Evolutionary conservation across 192 early-diverging fungal genomes (phyloP), one percentile per base, ranked within the genome.

Genomic region (Umbelopsis ramanniana): DNA sequence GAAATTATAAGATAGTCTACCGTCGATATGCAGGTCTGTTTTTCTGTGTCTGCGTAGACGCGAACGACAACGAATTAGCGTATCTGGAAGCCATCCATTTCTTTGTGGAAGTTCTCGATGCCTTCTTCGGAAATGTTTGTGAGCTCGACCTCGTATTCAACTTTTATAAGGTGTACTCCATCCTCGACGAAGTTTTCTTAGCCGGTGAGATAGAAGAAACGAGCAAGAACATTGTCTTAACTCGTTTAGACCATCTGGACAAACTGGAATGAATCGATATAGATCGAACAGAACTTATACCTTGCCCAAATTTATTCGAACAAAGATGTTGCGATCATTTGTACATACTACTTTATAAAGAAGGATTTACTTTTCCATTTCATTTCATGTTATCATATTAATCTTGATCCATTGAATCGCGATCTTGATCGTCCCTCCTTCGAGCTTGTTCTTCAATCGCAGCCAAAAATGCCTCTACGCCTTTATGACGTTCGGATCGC

Each of bases 161-260:
- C 84, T 97, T 98, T 83, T 98, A 96, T 83, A 92, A 91, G 89
- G 97, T 98, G 2, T 99, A 99, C 86, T 87, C 92, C 3, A 97
- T 98, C 33, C 81, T 99, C 69, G 98, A 99, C 79, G 98, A 99
- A 82, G 92, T 98, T 68, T 97, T 98, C 83, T 83, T 99, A 71
- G 97, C 95, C 1, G 97, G 98, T 22, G 98, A 99, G 82, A 96
- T 99, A 72, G 93, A 99, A 72, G 98, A 99, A 73, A 99, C 95
- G 9, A 96, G 94, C 52, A 91, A 91, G 67, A 88, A 89, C 52
- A 87, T 91, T 48, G 87, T 93, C 8, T 75, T 94, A 72, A 86
- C 87, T 55, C 82, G 93, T 48, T 81, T 94, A 68, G 92, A 94
- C 76, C 88, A 93, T 72, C 83, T 94, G 11, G 89, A 91, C 73